These are phyloP conservation scores for Sphaerosporella brunnea DNA, from an alignment of 495 filamentous ascomycete species.

Conservation along the genomic window DNA sequence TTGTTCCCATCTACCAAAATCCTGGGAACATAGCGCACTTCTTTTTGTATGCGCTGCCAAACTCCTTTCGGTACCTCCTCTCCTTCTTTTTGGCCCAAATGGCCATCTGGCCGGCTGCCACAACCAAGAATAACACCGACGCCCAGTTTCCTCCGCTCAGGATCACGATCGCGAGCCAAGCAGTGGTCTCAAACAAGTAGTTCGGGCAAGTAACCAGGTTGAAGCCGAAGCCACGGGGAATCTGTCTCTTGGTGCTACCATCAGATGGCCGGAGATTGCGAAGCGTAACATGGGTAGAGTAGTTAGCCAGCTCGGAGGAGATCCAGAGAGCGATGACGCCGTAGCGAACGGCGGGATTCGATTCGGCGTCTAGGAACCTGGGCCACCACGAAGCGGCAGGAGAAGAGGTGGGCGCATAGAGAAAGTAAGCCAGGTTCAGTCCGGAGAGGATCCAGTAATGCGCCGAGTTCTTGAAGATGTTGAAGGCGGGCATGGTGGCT, in stretches of 20 bases:
- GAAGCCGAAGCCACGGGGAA: slow-evolving; percentile 78
- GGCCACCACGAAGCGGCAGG: slow-evolving; percentile 22
- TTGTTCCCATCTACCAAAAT: slow-evolving; percentile 26
- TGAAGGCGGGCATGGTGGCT: slow-evolving; percentile 73
- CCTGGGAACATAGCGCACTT: slow-evolving; percentile 60
- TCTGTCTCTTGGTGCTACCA: slow-evolving; percentile 68
- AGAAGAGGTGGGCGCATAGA: slow-evolving; percentile 58
- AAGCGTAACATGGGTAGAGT: slow-evolving; percentile 59
- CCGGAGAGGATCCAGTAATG: slow-evolving; percentile 84
- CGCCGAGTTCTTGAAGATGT: slow-evolving; percentile 77
- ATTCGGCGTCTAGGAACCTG: slow-evolving; percentile 9
- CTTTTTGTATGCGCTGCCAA: slow-evolving; percentile 84
- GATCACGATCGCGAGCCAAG: slow-evolving; percentile 63
- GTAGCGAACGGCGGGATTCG: slow-evolving; percentile 37
- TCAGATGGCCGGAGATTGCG: slow-evolving; percentile 49
- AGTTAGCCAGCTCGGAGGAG: slow-evolving; percentile 61
- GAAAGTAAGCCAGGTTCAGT: slow-evolving; percentile 63
- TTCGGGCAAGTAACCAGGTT: slow-evolving; percentile 81
- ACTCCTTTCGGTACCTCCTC: slow-evolving; percentile 69
- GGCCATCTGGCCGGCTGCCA: slow-evolving; percentile 58
- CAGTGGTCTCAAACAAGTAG: slow-evolving; percentile 79
- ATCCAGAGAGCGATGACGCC: slow-evolving; percentile 49
- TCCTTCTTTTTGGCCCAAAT: slow-evolving; percentile 88
- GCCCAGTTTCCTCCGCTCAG: slow-evolving; percentile 58
- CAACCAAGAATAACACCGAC: slow-evolving; percentile 49